Percentiles rank a stretch among this genome's conserved stretches.
phyloP scores from a whole-genome alignment of 2,329 filamentous ascomycete species.

The Aspergillus viridinutans region DNA sequence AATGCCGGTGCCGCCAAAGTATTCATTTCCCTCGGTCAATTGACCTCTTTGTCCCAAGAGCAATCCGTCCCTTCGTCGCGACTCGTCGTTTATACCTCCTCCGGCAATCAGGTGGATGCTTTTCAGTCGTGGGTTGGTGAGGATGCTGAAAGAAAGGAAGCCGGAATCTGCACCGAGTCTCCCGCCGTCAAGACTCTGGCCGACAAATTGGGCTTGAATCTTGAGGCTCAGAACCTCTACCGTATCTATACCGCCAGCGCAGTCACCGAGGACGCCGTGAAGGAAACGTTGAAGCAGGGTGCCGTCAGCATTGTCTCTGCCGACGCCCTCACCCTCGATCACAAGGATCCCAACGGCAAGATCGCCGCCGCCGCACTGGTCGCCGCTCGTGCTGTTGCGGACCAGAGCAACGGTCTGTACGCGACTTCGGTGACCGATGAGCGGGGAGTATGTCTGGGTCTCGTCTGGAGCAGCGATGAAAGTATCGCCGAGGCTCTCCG shows the following conservation, averaged over 20 bases:
- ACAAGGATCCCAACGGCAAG: constrained; percentile 53
- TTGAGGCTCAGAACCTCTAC: constrained; percentile 40
- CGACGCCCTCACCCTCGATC: constrained; percentile 62
- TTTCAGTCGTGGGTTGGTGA: constrained; percentile 39
- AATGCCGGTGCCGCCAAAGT: constrained; percentile 81
- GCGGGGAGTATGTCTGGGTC: constrained; percentile 73
- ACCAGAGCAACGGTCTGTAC: constrained; percentile 77
- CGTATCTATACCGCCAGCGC: constrained; percentile 30
- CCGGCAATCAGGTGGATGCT: constrained; percentile 34
- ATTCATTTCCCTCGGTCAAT: constrained; percentile 70
- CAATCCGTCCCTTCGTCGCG: constrained; percentile 52
- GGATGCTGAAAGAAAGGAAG: constrained; percentile 33
- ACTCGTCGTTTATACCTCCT: constrained; percentile 52
- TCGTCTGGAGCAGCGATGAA: constrained; percentile 92
- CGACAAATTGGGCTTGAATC: constrained; percentile 34
- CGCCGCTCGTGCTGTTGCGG: constrained; percentile 70
- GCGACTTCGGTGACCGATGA: constrained; percentile 91
- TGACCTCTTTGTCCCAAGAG: constrained; percentile 52
- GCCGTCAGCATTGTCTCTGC: constrained; percentile 74
- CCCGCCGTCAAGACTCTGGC: constrained; percentile 37
- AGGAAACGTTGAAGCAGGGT: constrained; percentile 43
- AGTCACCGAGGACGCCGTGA: constrained; percentile 46
- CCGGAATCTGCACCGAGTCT: constrained; percentile 31
- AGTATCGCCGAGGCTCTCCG: constrained; percentile 82
- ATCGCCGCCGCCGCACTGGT: constrained; percentile 69